A percentile compares a stretch with the other conserved stretches of the same genome.
Evolutionary conservation across 108 stramenopile species (phyloP).

Genomic region (Conticribra guillardii): DNA sequence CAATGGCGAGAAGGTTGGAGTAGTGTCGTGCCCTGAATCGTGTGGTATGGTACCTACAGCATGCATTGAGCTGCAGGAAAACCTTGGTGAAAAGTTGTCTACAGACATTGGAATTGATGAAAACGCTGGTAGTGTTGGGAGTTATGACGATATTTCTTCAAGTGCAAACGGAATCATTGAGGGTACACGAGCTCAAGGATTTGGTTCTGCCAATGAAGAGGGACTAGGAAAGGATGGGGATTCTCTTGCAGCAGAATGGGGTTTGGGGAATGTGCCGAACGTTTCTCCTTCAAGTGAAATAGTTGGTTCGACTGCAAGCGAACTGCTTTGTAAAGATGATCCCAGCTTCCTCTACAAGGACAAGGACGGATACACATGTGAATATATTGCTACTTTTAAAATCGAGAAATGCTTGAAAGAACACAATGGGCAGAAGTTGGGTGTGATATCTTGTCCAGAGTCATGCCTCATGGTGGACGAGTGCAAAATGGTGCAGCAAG

Average conservation of each 20-base stretch:
- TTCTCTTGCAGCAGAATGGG: too few species aligned
- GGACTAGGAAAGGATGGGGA: neutral
- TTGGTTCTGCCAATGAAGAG: too few species aligned
- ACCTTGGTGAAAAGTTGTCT: neutral
- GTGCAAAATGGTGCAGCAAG: too few species aligned
- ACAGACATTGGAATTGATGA: neutral
- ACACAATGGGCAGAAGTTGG: slow-evolving; percentile 30
- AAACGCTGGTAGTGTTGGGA: neutral
- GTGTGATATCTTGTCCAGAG: slow-evolving; percentile 26
- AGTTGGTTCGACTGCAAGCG: too few species aligned
- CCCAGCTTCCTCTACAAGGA: slow-evolving; percentile 34
- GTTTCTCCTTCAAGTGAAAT: too few species aligned
- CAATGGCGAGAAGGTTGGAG: slow-evolving; percentile 32
- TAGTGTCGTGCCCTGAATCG: slow-evolving; percentile 23
- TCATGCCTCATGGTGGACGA: slow-evolving; percentile 39
- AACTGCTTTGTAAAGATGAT: slow-evolving; percentile 20
- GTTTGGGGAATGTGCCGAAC: too few species aligned
- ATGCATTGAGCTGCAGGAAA: slow-evolving; percentile 7
- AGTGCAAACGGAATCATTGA: too few species aligned
- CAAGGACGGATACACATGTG: slow-evolving; percentile 22
- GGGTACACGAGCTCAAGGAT: too few species aligned
- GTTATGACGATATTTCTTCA: neutral
- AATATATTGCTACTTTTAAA: slow-evolving; percentile 20
- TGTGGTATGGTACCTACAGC: slow-evolving; percentile 21
- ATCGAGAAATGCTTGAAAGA: slow-evolving; percentile 33